Base-by-base conservation (phyloP, 2,329 filamentous ascomycete species). In the Talaromyces sp. region DNA sequence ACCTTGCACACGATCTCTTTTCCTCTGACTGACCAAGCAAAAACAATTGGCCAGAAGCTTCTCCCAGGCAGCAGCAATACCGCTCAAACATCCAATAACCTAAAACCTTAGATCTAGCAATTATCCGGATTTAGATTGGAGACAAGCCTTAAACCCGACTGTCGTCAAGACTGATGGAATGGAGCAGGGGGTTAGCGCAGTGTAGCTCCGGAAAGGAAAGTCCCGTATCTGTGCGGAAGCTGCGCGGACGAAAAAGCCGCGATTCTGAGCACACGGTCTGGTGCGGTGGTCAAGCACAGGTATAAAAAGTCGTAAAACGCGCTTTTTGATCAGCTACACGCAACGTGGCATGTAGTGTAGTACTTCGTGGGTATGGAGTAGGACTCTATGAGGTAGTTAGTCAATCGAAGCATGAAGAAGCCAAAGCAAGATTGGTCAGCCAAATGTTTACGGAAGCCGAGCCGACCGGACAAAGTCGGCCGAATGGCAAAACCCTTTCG, bases 21-120 rank as follows among this genome's bases (percentile, higher is more conserved):
- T 17, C 27, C 17, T 17, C 25, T 54, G 6, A 36, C 34, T 36
- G 49, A 51, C 31, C 2, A 54, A 34, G 38, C 15, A 29, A 40
- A 45, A n/a, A 34, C 58, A 31, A 47, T 47, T 60, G 40, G 58
- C 58, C n/a, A 60, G 40, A 56, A 56, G 31, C 19, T 29, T 31
- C 58, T n/a, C 19, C 58, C 58, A 60, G 58, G 58, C 58, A 60
- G 58, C 58, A 60, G 56, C 56, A 45, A 60, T 19, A 47, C 49
- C 49, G 40, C 17, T 11, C n/a, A 34, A 34, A 49, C 36, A 10
- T 10, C 15, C 7, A 34, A 34, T 34, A 54, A 22, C 2, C 10
- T 13, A 56, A 56, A 36, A 38, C 8, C 8, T 34, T 15, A 19
- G 19, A 25, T 8, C 31, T 22, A 19, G 17, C 22, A 22, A 38